phyloP scores from a whole-genome alignment of 352 stramenopile species.

The Phytophthora podocarpi region DNA sequence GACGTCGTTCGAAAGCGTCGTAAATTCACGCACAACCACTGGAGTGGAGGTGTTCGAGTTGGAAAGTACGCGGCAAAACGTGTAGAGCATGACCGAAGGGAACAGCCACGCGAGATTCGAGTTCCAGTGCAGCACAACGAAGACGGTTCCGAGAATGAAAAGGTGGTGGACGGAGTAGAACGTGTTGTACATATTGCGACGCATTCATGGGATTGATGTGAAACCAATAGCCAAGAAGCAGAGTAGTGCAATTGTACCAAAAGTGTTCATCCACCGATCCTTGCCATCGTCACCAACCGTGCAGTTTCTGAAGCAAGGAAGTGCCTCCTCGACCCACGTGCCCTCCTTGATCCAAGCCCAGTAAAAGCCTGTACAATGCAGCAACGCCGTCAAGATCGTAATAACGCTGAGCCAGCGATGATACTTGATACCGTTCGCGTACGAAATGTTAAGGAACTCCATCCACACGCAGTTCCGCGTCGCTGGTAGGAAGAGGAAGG shows the following conservation, averaged over 20 bases:
- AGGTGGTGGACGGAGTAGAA: constrained; percentile 59
- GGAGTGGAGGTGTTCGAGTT: constrained; percentile 36
- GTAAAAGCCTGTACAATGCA: constrained; percentile 42
- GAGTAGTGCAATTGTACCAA: constrained; percentile 45
- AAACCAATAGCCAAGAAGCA: constrained; percentile 47
- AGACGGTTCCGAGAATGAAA: constrained; percentile 49
- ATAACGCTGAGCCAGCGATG: constrained; percentile 53
- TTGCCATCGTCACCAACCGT: constrained; percentile 27
- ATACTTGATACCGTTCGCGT: constrained; percentile 58
- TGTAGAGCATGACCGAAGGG: constrained; percentile 44
- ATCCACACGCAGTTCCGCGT: constrained; percentile 61
- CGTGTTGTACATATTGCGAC: constrained; percentile 45
- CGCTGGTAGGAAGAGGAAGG: constrained; percentile 49
- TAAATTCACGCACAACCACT: constrained; percentile 38
- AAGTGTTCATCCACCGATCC: constrained; percentile 54
- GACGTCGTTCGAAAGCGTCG: constrained; percentile 28
- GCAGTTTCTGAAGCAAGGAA: constrained; percentile 61
- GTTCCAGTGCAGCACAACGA: constrained; percentile 49
- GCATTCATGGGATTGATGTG: constrained; percentile 45
- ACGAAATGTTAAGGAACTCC: constrained; percentile 64
- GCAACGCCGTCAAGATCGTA: constrained; percentile 37
- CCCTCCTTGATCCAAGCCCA: constrained; percentile 33
- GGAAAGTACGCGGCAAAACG: constrained; percentile 40
- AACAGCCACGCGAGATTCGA: constrained; percentile 47
- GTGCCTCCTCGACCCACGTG: constrained; percentile 22